Percentiles rank a stretch among this genome's conserved stretches.
Conservation (phyloP, 2,329 filamentous ascomycete species). For the Cryphonectria carpinicola region DNA sequence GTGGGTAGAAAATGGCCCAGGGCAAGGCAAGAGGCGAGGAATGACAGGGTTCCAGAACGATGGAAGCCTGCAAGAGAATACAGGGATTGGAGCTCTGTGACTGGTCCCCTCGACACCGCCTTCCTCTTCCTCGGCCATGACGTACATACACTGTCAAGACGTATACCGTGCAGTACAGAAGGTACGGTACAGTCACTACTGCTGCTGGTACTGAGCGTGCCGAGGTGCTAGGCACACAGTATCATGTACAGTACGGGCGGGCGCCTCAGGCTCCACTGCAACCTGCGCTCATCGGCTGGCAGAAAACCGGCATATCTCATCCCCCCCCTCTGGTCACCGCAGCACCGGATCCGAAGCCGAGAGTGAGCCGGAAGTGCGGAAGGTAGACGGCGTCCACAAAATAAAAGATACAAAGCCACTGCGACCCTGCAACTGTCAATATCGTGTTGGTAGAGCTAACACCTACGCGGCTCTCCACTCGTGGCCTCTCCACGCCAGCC, state of each 20-base stretch:
- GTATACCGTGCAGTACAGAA: neutral
- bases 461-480: neutral
- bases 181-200: neutral
- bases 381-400: neutral
- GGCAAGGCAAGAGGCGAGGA: neutral
- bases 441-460: neutral
- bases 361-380: slow-evolving; percentile 2
- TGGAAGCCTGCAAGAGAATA: slow-evolving; percentile 7
- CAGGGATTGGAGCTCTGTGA: slow-evolving; percentile 1
- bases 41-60: slow-evolving; percentile 12
- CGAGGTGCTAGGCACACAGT: neutral
- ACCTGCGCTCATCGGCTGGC: neutral
- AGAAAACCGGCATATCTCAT: neutral
- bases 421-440: neutral
- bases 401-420: neutral
- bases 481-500: neutral
- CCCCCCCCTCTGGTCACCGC: neutral
- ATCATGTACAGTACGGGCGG: neutral
- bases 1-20: neutral
- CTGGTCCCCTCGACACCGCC: neutral
- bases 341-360: slow-evolving; percentile 5
- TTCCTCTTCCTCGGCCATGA: neutral
- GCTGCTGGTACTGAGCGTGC: neutral
- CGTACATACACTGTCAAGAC: neutral
- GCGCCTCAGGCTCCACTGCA: neutral